Base-by-base conservation (phyloP, 2,329 filamentous ascomycete genomes). In the Arthrobotrys entomopaga region DNA sequence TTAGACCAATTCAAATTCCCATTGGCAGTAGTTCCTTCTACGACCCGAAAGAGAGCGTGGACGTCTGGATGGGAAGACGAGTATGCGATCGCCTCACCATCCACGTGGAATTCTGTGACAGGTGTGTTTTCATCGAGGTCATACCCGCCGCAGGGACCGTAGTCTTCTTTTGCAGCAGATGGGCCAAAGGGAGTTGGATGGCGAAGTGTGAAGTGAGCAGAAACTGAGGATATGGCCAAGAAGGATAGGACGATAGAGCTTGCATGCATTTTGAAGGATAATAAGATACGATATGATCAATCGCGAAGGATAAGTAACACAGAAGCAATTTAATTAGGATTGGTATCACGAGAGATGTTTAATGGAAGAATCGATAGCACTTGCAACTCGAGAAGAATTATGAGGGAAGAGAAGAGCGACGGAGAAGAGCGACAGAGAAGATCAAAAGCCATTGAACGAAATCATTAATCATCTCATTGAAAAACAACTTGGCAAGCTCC, bases 141-240 rank as follows among this genome's bases (percentile, higher is more conserved):
- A 76, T 74, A 74, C 22, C 86, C 85, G 74, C 87, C 87, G 80
- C 87, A 89, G 24, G 87, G 87, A 0, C 78, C 82, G 3, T 79
- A 80, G 77, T 66, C 79, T 72, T 86, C 82, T 29, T 82, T 80
- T 40, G 84, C 82, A 53, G 86, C 84, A 70, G 85, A 80, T 74
- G 84, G 83, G 48, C 85, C 86, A 69, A 87, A 82, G 38, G 84
- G 81, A 0, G 76, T 75, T 81, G 87, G 81, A 79, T 83, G 80
- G 71, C 82, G 79, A 78, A 89, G 81, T 34, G 82, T 80, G 82
- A 88, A 88, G 80, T 89, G 87, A 58, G 86, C 85, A 54, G 81
- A 80, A 42, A 38, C 70, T 15, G 56, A n/a, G 19, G 70, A 58
- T 3, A 54, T 22, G 43, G 24, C 40, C 38, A 67, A 40, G 50